Evolutionary conservation across 1,139 yeast genomes (phyloP).

Genomic region (Candida sojae): DNA sequence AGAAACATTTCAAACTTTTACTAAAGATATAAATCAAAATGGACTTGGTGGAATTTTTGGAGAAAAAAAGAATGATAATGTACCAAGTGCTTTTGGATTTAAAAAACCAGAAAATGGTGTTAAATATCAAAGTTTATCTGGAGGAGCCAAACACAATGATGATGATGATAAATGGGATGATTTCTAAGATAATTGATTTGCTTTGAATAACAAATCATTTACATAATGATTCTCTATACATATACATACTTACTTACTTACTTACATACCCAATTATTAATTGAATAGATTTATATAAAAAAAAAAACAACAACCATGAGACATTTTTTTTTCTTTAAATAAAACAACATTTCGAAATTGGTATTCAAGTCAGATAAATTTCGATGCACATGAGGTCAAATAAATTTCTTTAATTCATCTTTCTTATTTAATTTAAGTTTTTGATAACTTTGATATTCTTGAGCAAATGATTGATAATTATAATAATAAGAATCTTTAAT

Average conservation of each 20-base stretch:
- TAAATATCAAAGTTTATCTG: slow-evolving; percentile 53
- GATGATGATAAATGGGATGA: slow-evolving; percentile 51
- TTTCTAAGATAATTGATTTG: slow-evolving; percentile 22
- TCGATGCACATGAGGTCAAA: too few species aligned
- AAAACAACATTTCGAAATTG: too few species aligned
- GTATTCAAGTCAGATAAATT: too few species aligned
- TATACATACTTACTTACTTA: too few species aligned
- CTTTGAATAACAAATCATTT: too few species aligned
- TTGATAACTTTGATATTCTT: slow-evolving; percentile 29
- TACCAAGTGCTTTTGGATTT: slow-evolving; percentile 73
- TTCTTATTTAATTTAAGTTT: slow-evolving; percentile 2
- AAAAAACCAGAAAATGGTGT: slow-evolving; percentile 61
- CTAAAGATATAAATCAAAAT: slow-evolving; percentile 44
- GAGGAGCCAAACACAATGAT: slow-evolving; percentile 28
- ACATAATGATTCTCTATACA: too few species aligned
- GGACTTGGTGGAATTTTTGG: slow-evolving; percentile 52
- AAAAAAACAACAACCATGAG: too few species aligned
- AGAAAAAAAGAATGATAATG: slow-evolving; percentile 26
- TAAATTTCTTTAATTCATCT: background rate
- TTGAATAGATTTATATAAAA: too few species aligned
- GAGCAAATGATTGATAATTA: slow-evolving; percentile 38
- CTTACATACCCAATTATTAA: too few species aligned
- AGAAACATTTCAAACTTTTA: slow-evolving; percentile 65
- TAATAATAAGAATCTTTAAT: slow-evolving; percentile 61
- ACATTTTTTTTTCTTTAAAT: too few species aligned